phyloP scores from a whole-genome alignment of 805 yeast species.

The Zygoascus flipseniorum region DNA sequence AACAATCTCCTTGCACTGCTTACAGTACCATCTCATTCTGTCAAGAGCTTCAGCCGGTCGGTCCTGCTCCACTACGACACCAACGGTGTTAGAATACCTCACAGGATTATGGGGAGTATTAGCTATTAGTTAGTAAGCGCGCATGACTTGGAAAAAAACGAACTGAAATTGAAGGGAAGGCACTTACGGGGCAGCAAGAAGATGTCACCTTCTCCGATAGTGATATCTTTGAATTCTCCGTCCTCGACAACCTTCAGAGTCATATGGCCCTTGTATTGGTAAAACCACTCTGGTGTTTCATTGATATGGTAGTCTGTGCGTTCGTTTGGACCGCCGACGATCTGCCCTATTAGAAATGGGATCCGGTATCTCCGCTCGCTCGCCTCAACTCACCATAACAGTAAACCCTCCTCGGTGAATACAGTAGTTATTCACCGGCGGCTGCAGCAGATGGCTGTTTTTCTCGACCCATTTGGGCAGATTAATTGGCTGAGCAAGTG shows the following conservation, averaged over 20 bases:
- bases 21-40: constrained; percentile 81
- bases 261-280: constrained; percentile 82
- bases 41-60: constrained; percentile 67
- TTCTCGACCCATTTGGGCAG: constrained; percentile 74
- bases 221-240: constrained; percentile 65
- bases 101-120: constrained; percentile 88
- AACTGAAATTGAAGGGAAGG: too few species aligned
- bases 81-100: constrained; percentile 76
- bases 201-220: constrained; percentile 80
- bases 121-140: constrained; percentile 24
- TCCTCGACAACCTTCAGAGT: constrained; percentile 72
- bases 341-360: constrained; percentile 20
- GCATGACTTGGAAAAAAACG: too few species aligned
- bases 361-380: background rate
- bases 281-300: constrained; percentile 91
- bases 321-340: constrained; percentile 93
- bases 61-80: constrained; percentile 87
- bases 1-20: constrained; percentile 53
- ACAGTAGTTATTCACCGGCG: constrained; percentile 89
- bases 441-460: constrained; percentile 66
- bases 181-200: constrained; percentile 56
- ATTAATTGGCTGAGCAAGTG: constrained; percentile 65
- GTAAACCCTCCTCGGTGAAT: constrained; percentile 88
- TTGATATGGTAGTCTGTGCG: constrained; percentile 89
- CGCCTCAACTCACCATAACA: constrained; percentile 47